Evolutionary conservation across 1,139 yeast genomes (phyloP).

Genomic region (Meyerozyma smithsonii): DNA sequence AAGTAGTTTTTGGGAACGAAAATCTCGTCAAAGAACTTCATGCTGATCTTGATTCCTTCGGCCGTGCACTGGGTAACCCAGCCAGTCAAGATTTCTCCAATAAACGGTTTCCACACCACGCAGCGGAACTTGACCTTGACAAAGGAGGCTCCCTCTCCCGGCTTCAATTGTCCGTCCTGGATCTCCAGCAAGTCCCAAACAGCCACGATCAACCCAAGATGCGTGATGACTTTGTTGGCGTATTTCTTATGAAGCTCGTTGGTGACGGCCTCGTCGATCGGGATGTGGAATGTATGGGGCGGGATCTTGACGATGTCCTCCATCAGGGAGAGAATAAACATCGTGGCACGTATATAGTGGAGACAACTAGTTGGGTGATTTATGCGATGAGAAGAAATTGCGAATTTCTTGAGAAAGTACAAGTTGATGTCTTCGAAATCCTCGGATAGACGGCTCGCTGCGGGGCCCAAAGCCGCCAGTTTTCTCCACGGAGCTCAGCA

Average conservation of each 20-base stretch:
- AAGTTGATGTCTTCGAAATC: slow-evolving; percentile 24
- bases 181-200: slow-evolving; percentile 78
- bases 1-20: slow-evolving; percentile 78
- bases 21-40: slow-evolving; percentile 89
- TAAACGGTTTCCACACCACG: slow-evolving; percentile 86
- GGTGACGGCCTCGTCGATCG: slow-evolving; percentile 64
- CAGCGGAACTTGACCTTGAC: slow-evolving; percentile 72
- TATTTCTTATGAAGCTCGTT: slow-evolving; percentile 82
- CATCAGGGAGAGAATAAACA: slow-evolving; percentile 81
- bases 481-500: slow-evolving; percentile 30
- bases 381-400: background rate
- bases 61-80: slow-evolving; percentile 86
- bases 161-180: slow-evolving; percentile 83
- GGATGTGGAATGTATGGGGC: slow-evolving; percentile 75
- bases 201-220: slow-evolving; percentile 78
- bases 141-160: slow-evolving; percentile 94
- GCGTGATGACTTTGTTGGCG: slow-evolving; percentile 77
- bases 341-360: slow-evolving; percentile 17
- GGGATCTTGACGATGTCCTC: slow-evolving; percentile 84
- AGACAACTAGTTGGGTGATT: background rate
- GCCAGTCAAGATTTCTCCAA: slow-evolving; percentile 91
- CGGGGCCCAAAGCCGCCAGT: slow-evolving; percentile 41
- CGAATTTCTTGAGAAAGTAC: background rate
- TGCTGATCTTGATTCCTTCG: slow-evolving; percentile 78
- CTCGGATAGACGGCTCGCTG: slow-evolving; percentile 50